Base-by-base conservation (phyloP, 768 basidiomycete species). In the Astraeus odoratus region DNA sequence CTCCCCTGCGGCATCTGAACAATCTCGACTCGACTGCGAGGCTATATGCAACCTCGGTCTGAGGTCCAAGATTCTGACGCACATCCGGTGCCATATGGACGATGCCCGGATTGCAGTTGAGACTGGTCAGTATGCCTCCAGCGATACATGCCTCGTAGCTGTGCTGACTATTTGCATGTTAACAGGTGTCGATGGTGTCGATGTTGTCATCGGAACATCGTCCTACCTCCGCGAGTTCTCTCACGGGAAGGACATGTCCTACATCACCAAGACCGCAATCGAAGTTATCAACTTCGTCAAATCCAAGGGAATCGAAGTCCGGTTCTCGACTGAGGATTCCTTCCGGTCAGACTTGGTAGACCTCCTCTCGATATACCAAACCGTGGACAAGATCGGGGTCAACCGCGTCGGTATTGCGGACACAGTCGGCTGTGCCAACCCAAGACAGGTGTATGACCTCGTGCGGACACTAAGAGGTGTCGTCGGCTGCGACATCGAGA, bases 331-430 rank as follows among this genome's bases (percentile, higher is more conserved):
- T 23, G 96, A 99, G 67, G 96, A 99, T 66, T 96, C 93, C 16
- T 99, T 99, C 90, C 90, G 96, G 54, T 97, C 94, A 55, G 95
- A 99, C 71, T 83, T 99, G 48, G 96, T 98, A 68, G 96, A 99
- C 71, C 78, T 99, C 36, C 76, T 99, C 34, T 94, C 91, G 18
- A 97, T 99, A 71, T 98, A 99, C 76, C 92, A 95, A 67, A 94
- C 95, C 39, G 96, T 99, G 39, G 96, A 99, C 73, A 97, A 97
- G 76, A 92, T 99, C 59, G 95, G 95, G 44, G 94, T 99, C 36
- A 91, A 98, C 74, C 82, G 96, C 51, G 96, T 99, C 52, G 96
- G 96, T 62, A 94, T 99, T 54, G 96, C 96, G 22, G 96, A 99
- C 65, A 99, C 96, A 10, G 96, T 99, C 52, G 96, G 96, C 19